phyloP scores from a whole-genome alignment of 176 grass and related monocot species.

The Eleusine coracana region DNA sequence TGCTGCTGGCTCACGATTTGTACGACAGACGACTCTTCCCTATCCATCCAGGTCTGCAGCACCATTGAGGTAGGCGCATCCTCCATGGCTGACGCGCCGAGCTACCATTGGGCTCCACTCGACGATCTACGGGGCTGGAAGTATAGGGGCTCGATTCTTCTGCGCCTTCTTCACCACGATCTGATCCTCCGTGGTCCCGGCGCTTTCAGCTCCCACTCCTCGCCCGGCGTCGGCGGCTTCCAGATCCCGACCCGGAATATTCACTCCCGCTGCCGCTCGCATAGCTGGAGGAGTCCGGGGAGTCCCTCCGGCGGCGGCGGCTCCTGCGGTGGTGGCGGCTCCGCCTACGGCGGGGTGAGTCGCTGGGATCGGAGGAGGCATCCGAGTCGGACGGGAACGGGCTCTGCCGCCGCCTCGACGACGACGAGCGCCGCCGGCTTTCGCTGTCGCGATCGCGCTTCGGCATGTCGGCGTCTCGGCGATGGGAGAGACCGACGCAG shows the following conservation, averaged over 20 bases:
- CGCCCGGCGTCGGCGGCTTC: not conserved
- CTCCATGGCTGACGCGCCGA: too few relatives aligned
- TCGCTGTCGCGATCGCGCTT: conserved; percentile 54
- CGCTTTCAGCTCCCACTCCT: conserved; percentile 30
- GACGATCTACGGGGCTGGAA: too few relatives aligned
- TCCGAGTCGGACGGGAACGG: conserved; percentile 53
- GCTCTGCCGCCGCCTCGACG: conserved; percentile 42
- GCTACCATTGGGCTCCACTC: too few relatives aligned
- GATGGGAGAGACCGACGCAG: not conserved
- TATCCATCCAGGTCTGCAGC: too few relatives aligned
- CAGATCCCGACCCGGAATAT: conserved; percentile 60
- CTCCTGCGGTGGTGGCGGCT: conserved; percentile 40
- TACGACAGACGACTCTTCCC: too few relatives aligned
- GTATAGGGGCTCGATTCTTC: conserved; percentile 44
- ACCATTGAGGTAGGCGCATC: too few relatives aligned
- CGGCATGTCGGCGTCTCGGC: conserved; percentile 32
- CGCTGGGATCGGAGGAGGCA: conserved; percentile 29
- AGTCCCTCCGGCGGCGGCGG: conserved; percentile 43
- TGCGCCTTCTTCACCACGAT: conserved; percentile 84
- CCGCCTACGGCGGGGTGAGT: conserved; percentile 31
- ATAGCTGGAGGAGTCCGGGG: conserved; percentile 48
- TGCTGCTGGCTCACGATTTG: too few relatives aligned
- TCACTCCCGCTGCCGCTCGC: conserved; percentile 47
- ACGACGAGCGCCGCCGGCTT: conserved; percentile 45
- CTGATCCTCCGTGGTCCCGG: conserved; percentile 80